A percentile compares a stretch with the other conserved stretches of the same genome.
Conservation (phyloP, 176 grass and related monocot species). For the Oryza rufipogon region DNA sequence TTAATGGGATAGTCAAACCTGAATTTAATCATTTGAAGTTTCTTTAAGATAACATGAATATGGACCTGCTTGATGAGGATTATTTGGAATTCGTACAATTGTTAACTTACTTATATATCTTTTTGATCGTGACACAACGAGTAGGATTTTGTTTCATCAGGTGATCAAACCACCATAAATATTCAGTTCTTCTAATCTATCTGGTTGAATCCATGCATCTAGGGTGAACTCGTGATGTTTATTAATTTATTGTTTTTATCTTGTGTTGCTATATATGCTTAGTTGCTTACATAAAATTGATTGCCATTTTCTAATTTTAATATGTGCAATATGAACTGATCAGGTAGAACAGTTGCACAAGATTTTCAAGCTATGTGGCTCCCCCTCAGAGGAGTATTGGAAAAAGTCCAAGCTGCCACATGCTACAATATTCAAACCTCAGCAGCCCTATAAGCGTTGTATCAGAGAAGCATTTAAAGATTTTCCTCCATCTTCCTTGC, state of each 20-base stretch:
- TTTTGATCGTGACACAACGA: background rate
- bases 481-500: conserved; percentile 53
- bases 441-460: conserved; percentile 61
- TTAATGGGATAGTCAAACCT: background rate
- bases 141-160: background rate
- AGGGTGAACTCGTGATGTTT: background rate
- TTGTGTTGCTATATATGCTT: conserved; percentile 15
- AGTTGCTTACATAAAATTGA: conserved; percentile 6
- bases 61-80: conserved; percentile 4
- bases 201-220: background rate
- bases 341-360: conserved; percentile 74
- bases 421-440: conserved; percentile 64
- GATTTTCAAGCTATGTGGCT: conserved; percentile 73
- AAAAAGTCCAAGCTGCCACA: conserved; percentile 69
- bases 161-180: conserved; percentile 16
- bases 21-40: conserved; percentile 19
- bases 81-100: background rate
- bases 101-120: conserved; percentile 6
- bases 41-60: conserved; percentile 4
- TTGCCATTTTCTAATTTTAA: conserved; percentile 27
- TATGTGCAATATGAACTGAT: conserved; percentile 29
- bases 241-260: conserved; percentile 22
- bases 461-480: conserved; percentile 64
- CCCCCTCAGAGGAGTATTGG: conserved; percentile 68
- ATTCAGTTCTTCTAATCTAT: background rate